Conservation (phyloP, 306 rosid genomes). For the Herpetospermum pedunculosum region DNA sequence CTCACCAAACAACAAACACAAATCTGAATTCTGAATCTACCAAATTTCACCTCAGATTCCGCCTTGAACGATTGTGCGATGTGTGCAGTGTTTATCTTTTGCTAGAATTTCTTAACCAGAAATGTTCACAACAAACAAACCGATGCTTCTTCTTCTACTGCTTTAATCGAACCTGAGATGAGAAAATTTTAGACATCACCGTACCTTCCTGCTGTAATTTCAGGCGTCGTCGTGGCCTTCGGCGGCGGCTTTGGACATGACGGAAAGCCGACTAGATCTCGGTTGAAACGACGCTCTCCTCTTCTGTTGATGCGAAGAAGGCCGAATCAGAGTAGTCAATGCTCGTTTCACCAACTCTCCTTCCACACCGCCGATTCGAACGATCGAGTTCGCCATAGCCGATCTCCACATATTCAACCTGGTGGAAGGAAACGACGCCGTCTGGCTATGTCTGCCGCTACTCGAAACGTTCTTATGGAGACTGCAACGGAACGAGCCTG, state of each 20-base stretch:
- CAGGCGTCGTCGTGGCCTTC: constrained; percentile 32
- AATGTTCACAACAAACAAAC: neutral
- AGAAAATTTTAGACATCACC: constrained; percentile 20
- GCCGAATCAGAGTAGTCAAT: constrained; percentile 69
- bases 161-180: constrained; percentile 20
- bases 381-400: constrained; percentile 90
- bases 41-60: neutral
- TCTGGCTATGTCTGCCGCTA: constrained; percentile 8
- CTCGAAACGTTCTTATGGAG: constrained; percentile 44
- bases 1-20: constrained; percentile 1
- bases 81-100: neutral
- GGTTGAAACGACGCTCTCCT: constrained; percentile 61
- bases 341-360: constrained; percentile 95
- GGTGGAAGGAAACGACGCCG: constrained; percentile 34
- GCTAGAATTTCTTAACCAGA: neutral
- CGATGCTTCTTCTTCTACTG: neutral
- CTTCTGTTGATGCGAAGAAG: constrained; percentile 80
- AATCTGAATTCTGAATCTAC: neutral
- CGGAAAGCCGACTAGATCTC: constrained; percentile 63
- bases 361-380: constrained; percentile 83
- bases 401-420: constrained; percentile 86
- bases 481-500: constrained; percentile 87
- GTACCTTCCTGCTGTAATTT: constrained; percentile 33
- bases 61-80: neutral
- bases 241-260: constrained; percentile 44